phyloP scores from a whole-genome alignment of 306 rosid genomes.

The Cucumis sativus region Cucumber_9930_V3 NC_026660.2:28126001-28126500 shows the following conservation, averaged over 20 bases:
- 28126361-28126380: constrained; percentile 20
- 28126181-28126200: constrained; percentile 28
- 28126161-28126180: constrained; percentile 63
- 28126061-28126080: too few species aligned
- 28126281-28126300: constrained; percentile 35
- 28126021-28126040: too few species aligned
- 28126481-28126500: too few species aligned
- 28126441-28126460: too few species aligned
- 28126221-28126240: constrained; percentile 36
- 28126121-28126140: too few species aligned
- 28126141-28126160: too few species aligned
- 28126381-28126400: constrained; percentile 28
- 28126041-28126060: too few species aligned
- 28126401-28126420: constrained; percentile 35
- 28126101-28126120: too few species aligned
- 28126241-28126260: constrained; percentile 41
- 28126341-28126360: constrained; percentile 17
- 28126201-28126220: constrained; percentile 30
- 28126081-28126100: too few species aligned
- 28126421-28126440: neutral
- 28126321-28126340: constrained; percentile 31
- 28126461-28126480: too few species aligned
- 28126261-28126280: constrained; percentile 80
- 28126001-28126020: too few species aligned
- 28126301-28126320: constrained; percentile 65